A percentile compares a stretch with the other conserved stretches of the same genome.
phyloP scores from a whole-genome alignment of 1,284 basidiomycete species.

The Boletellus deceptivus region DNA sequence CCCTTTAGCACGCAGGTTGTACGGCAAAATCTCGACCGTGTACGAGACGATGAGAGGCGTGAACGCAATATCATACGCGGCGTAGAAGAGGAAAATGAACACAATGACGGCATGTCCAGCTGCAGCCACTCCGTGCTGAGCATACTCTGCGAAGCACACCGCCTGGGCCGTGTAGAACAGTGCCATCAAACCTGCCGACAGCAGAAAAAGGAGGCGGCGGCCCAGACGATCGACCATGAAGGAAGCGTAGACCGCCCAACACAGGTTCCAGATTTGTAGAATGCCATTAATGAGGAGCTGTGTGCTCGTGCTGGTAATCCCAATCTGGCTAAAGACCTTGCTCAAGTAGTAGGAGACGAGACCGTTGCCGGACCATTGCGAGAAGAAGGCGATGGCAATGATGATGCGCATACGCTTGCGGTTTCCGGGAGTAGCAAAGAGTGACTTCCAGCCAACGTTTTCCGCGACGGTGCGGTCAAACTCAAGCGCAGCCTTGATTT shows the following conservation, averaged over 20 bases:
- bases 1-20: constrained; percentile 73
- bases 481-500: constrained; percentile 74
- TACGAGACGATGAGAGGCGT: constrained; percentile 73
- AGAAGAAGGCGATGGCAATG: constrained; percentile 68
- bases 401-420: constrained; percentile 68
- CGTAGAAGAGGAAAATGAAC: constrained; percentile 76
- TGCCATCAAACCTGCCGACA: constrained; percentile 62
- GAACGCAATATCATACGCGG: constrained; percentile 68
- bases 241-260: constrained; percentile 57
- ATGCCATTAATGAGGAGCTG: constrained; percentile 72
- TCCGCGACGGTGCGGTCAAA: constrained; percentile 56
- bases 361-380: constrained; percentile 76
- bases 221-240: constrained; percentile 58
- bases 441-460: constrained; percentile 61
- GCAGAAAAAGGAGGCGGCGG: constrained; percentile 62
- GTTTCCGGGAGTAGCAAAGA: constrained; percentile 64
- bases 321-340: constrained; percentile 68
- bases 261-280: constrained; percentile 73
- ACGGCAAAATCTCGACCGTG: constrained; percentile 75
- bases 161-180: constrained; percentile 72
- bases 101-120: constrained; percentile 70
- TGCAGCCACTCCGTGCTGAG: constrained; percentile 39
- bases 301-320: constrained; percentile 57
- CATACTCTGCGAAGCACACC: constrained; percentile 64
- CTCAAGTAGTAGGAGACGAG: constrained; percentile 76